phyloP scores from a whole-genome alignment of 2,329 filamentous ascomycete genomes.

The Aspergillus sp. region DNA sequence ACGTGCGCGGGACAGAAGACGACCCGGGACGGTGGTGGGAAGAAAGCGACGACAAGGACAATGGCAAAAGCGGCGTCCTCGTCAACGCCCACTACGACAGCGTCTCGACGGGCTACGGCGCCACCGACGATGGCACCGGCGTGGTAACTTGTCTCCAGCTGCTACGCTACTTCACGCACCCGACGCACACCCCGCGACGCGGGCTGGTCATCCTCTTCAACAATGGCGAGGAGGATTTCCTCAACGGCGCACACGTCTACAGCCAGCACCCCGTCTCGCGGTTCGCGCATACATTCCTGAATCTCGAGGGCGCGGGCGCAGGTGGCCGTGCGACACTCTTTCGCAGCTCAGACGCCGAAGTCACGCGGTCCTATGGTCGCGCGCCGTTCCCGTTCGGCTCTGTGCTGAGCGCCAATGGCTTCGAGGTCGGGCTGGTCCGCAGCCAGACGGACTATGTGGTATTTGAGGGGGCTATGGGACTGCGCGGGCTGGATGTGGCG shows the following conservation, averaged over 20 bases:
- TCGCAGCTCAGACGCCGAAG: conserved; percentile 76
- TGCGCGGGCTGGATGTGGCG: conserved; percentile 83
- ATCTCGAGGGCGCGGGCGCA: conserved; percentile 89
- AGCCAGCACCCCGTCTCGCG: conserved; percentile 71
- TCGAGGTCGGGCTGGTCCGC: conserved; percentile 65
- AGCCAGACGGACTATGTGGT: conserved; percentile 88
- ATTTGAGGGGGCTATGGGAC: conserved; percentile 66
- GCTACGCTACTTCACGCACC: conserved; percentile 72
- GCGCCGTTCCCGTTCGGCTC: conserved; percentile 72
- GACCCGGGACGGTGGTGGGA: conserved; percentile 67
- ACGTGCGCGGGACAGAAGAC: conserved; percentile 75
- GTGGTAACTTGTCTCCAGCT: conserved; percentile 81
- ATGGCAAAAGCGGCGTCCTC: conserved; percentile 62
- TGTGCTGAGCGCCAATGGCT: conserved; percentile 75
- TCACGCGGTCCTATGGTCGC: conserved; percentile 68
- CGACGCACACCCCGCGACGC: conserved; percentile 62
- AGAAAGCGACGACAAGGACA: conserved; percentile 32
- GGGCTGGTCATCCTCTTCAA: conserved; percentile 83
- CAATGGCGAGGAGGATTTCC: conserved; percentile 89
- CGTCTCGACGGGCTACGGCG: conserved; percentile 83
- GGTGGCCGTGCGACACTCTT: conserved; percentile 84
- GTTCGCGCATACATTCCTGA: conserved; percentile 80
- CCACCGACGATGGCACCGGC: conserved; percentile 88
- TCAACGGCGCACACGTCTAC: conserved; percentile 81
- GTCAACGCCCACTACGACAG: conserved; percentile 95